Base-by-base conservation (phyloP, 75 land plant species). In the Ceratopteris richardii region DNA sequence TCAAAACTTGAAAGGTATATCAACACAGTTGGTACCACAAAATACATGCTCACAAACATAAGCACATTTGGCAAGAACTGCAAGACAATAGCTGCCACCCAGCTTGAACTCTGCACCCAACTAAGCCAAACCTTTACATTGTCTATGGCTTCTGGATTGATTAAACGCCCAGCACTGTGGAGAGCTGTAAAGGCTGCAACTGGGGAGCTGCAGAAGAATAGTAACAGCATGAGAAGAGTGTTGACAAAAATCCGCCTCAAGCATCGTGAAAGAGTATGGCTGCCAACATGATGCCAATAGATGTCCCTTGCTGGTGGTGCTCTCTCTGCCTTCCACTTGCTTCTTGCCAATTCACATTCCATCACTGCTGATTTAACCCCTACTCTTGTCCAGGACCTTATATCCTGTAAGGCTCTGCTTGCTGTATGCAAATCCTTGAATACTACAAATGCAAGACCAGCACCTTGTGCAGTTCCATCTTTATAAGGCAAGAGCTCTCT, bases 231-330 rank as follows among this genome's bases (percentile, higher is more conserved):
- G 22, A 88, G 64, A 51, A 80, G 73, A 0, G 76, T 61, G 56
- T 88, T 85, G 22, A 88, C 90, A 19, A 67, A 52, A 53, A 79
- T 77, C 61, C 82, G 57, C 22, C 94, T 78, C 1, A 85, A 25
- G 47, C 24, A 68, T 62, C 80, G 56, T 19, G 82, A 65, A 6
- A 77, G 40, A 44, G 77, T 82, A 44, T 81, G 69, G 14, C 73
- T 77, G 13, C 94, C 94, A 60, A 88, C 61, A 62, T 88, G 90
- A 54, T 80, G 84, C 94, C 94, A 88, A 64, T 88, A 88, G 41
- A 88, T 82, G 52, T 88, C 94, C 28, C 83, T 47, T n/a, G 94
- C 88, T 0, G 88, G 68, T 1, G 94, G 94, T 0, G 94, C 94
- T 29, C 86, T 62, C 61, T 82, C 90, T n/a, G 86, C 94, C 56